Evolutionary conservation across 768 basidiomycete species (phyloP).

Genomic region (Megacollybia marginata): DNA sequence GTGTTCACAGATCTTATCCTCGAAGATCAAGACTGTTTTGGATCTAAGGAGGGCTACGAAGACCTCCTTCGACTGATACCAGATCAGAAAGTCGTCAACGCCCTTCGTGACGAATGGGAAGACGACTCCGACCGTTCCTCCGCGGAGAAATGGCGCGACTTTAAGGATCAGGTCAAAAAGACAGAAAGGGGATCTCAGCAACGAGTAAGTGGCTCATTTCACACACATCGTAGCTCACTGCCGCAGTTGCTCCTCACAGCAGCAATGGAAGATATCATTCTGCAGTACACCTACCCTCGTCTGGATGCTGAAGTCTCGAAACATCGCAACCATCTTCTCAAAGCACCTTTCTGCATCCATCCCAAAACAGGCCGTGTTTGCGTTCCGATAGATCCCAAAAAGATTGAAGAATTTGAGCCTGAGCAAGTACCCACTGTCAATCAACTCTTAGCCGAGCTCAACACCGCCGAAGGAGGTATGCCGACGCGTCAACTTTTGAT

Average conservation of each 20-base stretch:
- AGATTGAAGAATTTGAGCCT: slow-evolving; percentile 79
- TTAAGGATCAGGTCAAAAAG: slow-evolving; percentile 35
- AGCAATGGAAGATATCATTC: slow-evolving; percentile 78
- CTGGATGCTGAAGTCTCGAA: slow-evolving; percentile 97
- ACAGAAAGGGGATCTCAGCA: slow-evolving; percentile 21
- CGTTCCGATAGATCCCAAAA: slow-evolving; percentile 78
- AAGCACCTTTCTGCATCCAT: slow-evolving; percentile 95
- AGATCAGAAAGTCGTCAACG: slow-evolving; percentile 40
- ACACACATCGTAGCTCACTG: not conserved
- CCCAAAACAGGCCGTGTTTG: slow-evolving; percentile 95
- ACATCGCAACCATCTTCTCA: slow-evolving; percentile 94
- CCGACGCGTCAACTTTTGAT: not conserved
- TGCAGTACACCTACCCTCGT: slow-evolving; percentile 94
- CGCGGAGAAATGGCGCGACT: slow-evolving; percentile 65
- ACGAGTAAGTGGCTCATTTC: slow-evolving; percentile 18
- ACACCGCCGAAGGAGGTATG: slow-evolving; percentile 23
- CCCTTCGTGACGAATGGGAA: slow-evolving; percentile 55
- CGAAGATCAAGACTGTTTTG: slow-evolving; percentile 80
- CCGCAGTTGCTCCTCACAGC: slow-evolving; percentile 26
- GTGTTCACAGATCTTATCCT: slow-evolving; percentile 67
- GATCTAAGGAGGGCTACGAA: slow-evolving; percentile 61
- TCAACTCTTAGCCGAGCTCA: slow-evolving; percentile 76
- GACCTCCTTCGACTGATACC: slow-evolving; percentile 70
- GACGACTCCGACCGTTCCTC: slow-evolving; percentile 47
- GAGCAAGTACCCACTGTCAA: slow-evolving; percentile 79